Evolutionary conservation across 1,284 basidiomycete species (phyloP), one percentile per base, ranked within the genome.

Genomic region (Ustilago trichophora): DNA sequence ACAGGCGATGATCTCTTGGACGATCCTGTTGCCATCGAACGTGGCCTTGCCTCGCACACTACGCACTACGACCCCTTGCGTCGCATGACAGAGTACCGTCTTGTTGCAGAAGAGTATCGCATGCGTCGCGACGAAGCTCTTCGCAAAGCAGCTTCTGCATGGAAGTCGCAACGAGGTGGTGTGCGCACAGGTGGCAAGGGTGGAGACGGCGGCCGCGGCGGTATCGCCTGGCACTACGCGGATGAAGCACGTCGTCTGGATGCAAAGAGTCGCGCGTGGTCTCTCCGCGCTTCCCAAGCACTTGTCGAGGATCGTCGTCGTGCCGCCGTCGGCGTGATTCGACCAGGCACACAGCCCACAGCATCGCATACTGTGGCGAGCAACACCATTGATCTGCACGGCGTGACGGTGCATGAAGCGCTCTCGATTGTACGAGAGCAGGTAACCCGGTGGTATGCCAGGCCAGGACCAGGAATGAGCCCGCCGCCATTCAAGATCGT

Each of bases 191-290:
- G 67, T 11, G 56, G 54, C 36, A 72, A 58, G 22, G 57, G 45
- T 10, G 60, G 58, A 16, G 62, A 58, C 9, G 53, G 55, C 6
- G 55, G 66, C 15, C 36, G 57, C 13, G 62, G 67, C 18, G 70
- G 65, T 5, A 62, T 65, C 27, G 68, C 72, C 0, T 76, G 69
- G 62, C 64, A 72, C 42, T 82, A 81, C 57, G 81, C 82, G 0
- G 80, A 82, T 41, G 76, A 80, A 50, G 82, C 81, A 5, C 50
- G 82, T 21, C 66, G 73, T 27, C 65, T 78, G 24, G 82, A 82
- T 35, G 64, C 68, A 19, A 78, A 78, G 36, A 64, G 75, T 34
- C 56, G 81, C n/a, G 71, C 71, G 8, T 83, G 82, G 80, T 73
- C 72, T 9, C 68, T 80, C 18, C 60, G 76, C 18, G 80, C 73